Evolutionary conservation across 495 filamentous ascomycete species (phyloP), one percentile per base, ranked within the genome.

Genomic region (Daldinia vernicosa): DNA sequence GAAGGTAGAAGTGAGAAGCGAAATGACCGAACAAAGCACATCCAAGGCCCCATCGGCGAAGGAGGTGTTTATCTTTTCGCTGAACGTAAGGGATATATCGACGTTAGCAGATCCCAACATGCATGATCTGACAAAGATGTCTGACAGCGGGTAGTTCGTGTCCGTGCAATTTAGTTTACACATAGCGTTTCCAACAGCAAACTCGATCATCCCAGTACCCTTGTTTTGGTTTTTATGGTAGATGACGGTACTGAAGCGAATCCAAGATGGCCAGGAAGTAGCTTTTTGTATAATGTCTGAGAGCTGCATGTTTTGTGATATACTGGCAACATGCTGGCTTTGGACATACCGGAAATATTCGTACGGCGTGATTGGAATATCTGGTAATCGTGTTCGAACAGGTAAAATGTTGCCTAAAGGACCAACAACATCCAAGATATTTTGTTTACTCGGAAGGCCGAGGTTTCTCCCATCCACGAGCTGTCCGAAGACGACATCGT

Each of bases 401-500:
- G 83, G 83, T 28, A 81, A 77, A 1, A 77, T 70, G 33, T 84
- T 85, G 43, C 80, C 67, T 28, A 79, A 79, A 5, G 83, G 82
- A 0, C 83, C 83, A 61, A 85, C 78, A 28, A 84, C 75, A n/a
- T 78, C 80, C 0, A 77, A 77, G 14, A 81, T 75, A 2, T 74
- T 70, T 19, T 81, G 76, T 5, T 78, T 76, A 30, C 72, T 71
- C 3, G 70, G 72, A 0, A 84, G 76, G 14, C 72, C 75, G 6
- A 82, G 62, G 47, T 73, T 66, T 43, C 66, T 76, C 28, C 74
- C 69, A 26, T 76, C 82, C 26, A 85, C 74, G 12, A 84, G 62
- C 61, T 84, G 79, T n/a, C 83, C 83, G 57, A 85, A 85, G 14
- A 84, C 80, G 15, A 85, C 79, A 7, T 85, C 83, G 19, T 79